These are phyloP conservation scores for Scedosporium dehoogii DNA, from an alignment of 2,329 filamentous ascomycete species.

Conservation along the genomic window DNA sequence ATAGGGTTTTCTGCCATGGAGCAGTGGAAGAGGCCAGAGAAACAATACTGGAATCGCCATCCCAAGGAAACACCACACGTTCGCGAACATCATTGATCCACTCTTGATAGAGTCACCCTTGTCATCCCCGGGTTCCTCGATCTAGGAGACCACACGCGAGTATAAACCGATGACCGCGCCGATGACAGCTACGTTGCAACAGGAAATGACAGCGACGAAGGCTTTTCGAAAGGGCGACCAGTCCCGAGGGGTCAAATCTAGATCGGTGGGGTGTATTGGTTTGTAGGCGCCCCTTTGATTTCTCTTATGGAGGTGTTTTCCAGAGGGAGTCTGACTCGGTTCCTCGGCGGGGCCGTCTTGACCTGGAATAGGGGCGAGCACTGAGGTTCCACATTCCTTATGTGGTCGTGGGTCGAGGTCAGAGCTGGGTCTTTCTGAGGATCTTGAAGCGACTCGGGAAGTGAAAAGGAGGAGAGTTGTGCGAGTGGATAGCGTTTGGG, in stretches of 20 bases:
- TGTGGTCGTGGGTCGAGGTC: too few relatives aligned
- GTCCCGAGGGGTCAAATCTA: conserved; percentile 41
- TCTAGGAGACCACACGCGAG: conserved; percentile 66
- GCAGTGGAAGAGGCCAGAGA: conserved; percentile 62
- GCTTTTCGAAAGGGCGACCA: conserved; percentile 60
- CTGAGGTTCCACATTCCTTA: too few relatives aligned
- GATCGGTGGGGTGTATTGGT: background rate
- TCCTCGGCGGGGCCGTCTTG: background rate
- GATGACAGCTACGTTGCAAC: conserved; percentile 61
- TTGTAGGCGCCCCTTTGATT: background rate
- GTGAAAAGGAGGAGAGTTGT: too few relatives aligned
- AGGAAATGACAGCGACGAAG: conserved; percentile 58
- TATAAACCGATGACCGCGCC: conserved; percentile 67
- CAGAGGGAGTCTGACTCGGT: background rate
- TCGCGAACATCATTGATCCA: conserved; percentile 51
- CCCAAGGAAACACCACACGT: conserved; percentile 62
- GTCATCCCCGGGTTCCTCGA: conserved; percentile 68
- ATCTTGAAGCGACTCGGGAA: too few relatives aligned
- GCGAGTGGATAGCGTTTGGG: too few relatives aligned
- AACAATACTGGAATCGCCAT: conserved; percentile 61
- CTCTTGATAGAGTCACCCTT: conserved; percentile 40
- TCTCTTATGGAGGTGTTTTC: background rate
- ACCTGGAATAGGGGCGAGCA: background rate
- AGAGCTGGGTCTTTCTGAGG: too few relatives aligned
- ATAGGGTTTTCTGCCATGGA: conserved; percentile 71